Evolutionary conservation across 805 yeast genomes (phyloP), one percentile per base, ranked within the genome.

Genomic region (Grigorovia jiainica): DNA sequence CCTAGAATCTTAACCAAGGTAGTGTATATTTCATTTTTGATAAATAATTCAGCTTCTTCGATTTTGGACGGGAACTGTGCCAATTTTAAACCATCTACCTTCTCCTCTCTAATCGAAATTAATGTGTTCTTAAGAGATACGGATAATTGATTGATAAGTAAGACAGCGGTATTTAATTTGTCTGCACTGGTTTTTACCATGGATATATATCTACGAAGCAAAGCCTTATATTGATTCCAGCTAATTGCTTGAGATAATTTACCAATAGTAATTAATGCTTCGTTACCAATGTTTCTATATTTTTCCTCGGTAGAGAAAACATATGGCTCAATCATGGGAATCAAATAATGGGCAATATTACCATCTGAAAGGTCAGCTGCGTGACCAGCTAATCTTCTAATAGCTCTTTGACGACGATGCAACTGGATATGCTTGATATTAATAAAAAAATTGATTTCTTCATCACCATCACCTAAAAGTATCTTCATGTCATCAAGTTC

Each of bases 281-380:
- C 92, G 57, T 78, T 74, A 20, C 81, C 70, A 45, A 83, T 63
- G 49, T 77, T 76, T 54, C 81, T 69, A 42, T 68, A 65, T 48
- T 74, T 79, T 32, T 80, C 86, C 30, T 72, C 77, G 2, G 67
- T 61, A 46, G 76, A 70, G 45, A 70, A 71, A 2, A 83, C 87
- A 61, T 79, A 87, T 47, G 76, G 79, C 64, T 92, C 97, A 45
- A 89, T 70, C 48, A 89, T 74, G 4, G 98, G 97, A 43, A 92
- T 63, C 34, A 92, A 54, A 57, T 82, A 87, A 54, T 85, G 92
- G 0, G 95, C 72, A 41, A 90, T 75, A 50, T 78, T 79, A 30
- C 66, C 63, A 20, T 75, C 75, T 0, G 74, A 60, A 6, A 89
- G 60, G 6, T 66, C 48, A 17, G 58, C 44, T 5, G 76, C 72